phyloP scores from a whole-genome alignment of 2,329 filamentous ascomycete genomes.

The Calonectria leucothoes region DNA sequence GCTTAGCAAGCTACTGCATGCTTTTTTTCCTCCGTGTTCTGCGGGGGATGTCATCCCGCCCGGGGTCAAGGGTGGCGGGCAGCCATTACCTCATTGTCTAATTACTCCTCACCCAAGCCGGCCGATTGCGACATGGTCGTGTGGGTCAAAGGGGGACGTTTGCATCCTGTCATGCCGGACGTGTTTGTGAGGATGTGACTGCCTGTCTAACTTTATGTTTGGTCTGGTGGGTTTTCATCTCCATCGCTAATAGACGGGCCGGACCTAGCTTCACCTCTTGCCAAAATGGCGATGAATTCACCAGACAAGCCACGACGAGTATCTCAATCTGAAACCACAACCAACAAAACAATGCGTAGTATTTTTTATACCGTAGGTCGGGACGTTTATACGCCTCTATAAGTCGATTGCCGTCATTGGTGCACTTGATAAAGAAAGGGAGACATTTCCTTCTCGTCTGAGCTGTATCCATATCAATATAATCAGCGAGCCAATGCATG shows the following conservation, averaged over 20 bases:
- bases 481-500: neutral
- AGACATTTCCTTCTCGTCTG: neutral
- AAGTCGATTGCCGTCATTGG: neutral
- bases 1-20: slow-evolving; percentile 5
- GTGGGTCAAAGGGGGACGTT: neutral
- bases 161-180: neutral
- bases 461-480: neutral
- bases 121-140: neutral
- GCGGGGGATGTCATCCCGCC: neutral
- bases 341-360: neutral
- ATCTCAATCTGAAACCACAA: neutral
- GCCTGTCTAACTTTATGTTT: neutral
- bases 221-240: neutral
- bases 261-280: neutral
- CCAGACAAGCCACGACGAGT: neutral
- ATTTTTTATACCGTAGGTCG: neutral
- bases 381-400: neutral
- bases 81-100: neutral
- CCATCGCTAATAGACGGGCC: neutral
- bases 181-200: neutral
- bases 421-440: neutral
- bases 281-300: neutral
- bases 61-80: neutral
- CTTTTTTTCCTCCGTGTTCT: slow-evolving; percentile 6
- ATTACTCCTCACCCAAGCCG: neutral